Evolutionary conservation across 2,329 filamentous ascomycete genomes (phyloP).

Genomic region (Fusarium avenaceum): DNA sequence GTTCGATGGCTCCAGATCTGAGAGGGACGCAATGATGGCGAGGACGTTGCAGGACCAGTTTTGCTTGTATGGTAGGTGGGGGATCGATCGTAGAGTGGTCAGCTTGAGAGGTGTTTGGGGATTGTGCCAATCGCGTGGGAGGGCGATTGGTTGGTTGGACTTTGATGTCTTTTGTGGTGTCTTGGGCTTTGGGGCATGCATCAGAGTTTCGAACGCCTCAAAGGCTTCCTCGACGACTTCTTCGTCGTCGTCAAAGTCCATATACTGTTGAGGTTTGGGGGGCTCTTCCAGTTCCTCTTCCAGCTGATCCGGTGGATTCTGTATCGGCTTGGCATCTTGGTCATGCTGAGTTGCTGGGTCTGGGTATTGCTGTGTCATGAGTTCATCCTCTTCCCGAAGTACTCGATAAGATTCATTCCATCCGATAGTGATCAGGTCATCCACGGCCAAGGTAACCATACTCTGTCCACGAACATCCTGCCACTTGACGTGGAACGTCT

Average conservation of each 20-base stretch:
- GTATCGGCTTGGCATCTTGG: slow-evolving; percentile 9
- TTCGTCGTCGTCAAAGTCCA: slow-evolving; percentile 38
- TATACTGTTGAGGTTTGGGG: not conserved
- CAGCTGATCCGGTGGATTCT: not conserved
- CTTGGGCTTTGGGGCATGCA: slow-evolving; percentile 40
- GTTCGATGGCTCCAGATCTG: slow-evolving; percentile 62
- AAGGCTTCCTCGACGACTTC: slow-evolving; percentile 54
- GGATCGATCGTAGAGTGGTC: slow-evolving; percentile 64
- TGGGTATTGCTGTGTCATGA: slow-evolving; percentile 6
- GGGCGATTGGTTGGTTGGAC: slow-evolving; percentile 51
- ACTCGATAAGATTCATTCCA: slow-evolving; percentile 60
- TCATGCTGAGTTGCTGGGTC: not conserved
- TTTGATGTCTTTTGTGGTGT: slow-evolving; percentile 17
- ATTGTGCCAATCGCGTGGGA: slow-evolving; percentile 59
- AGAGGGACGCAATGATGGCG: slow-evolving; percentile 63
- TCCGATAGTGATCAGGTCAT: slow-evolving; percentile 61
- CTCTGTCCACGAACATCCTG: slow-evolving; percentile 23
- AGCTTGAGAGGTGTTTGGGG: slow-evolving; percentile 63
- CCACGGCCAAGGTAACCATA: slow-evolving; percentile 62
- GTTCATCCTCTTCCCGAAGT: slow-evolving; percentile 29
- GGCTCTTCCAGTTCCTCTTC: not conserved
- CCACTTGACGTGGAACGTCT: slow-evolving; percentile 56
- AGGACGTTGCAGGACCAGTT: slow-evolving; percentile 71
- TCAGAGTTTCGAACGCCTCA: slow-evolving; percentile 56
- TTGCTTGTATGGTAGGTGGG: slow-evolving; percentile 67